Evolutionary conservation across 2,329 filamentous ascomycete species (phyloP).

Genomic region (Harringtonia lauricola): DNA sequence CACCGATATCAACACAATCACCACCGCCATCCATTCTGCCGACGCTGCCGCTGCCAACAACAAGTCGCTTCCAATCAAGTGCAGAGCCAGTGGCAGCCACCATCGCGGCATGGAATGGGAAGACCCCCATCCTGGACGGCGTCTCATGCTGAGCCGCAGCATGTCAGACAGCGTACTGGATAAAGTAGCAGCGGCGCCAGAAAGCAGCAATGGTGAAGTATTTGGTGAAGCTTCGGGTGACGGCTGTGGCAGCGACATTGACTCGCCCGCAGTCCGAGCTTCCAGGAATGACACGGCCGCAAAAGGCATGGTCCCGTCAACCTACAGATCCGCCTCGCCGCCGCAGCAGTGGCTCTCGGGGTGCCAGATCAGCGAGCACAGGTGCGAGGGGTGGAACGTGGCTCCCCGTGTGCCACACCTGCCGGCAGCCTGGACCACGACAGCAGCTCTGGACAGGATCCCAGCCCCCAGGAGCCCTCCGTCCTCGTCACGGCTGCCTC

Average conservation of each 20-base stretch:
- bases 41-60: background rate
- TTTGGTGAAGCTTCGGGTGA: too few relatives aligned
- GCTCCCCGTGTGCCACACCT: too few relatives aligned
- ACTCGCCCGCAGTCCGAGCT: conserved; percentile 3
- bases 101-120: conserved; percentile 22
- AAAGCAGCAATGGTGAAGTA: background rate
- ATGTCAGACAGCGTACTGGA: too few relatives aligned
- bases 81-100: background rate
- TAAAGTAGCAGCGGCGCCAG: too few relatives aligned
- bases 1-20: conserved; percentile 6
- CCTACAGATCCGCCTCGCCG: background rate
- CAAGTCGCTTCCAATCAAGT: too few relatives aligned
- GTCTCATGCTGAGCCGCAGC: conserved; percentile 14
- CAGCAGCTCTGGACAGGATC: too few relatives aligned
- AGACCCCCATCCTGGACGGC: conserved; percentile 34
- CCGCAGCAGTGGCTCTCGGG: background rate
- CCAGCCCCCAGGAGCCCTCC: too few relatives aligned
- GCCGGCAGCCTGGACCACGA: too few relatives aligned
- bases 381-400: too few relatives aligned
- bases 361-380: too few relatives aligned
- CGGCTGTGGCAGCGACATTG: conserved; percentile 4
- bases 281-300: conserved; percentile 31
- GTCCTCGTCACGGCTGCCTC: too few relatives aligned
- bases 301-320: conserved; percentile 25
- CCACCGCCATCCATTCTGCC: too few relatives aligned